Conservation (phyloP, 345 rosid genomes). For the Schrenkiella parvula region DNA sequence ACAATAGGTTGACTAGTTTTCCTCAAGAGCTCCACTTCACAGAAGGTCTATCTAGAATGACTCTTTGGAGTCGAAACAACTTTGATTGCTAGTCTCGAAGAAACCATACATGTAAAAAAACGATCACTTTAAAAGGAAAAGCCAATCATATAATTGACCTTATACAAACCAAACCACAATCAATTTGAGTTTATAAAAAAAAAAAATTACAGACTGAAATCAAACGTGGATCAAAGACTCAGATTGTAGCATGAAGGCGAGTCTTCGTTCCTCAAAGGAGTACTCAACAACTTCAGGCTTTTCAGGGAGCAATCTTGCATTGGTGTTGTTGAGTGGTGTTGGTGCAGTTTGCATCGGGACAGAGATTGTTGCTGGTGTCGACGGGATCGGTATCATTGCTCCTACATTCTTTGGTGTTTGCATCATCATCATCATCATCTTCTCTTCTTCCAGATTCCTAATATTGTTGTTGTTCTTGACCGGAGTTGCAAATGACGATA, state of each 20-base stretch:
- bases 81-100: slow-evolving; percentile 1
- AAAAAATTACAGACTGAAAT: slow-evolving; percentile 1
- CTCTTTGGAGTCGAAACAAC: neutral
- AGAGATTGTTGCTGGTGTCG: slow-evolving; percentile 65
- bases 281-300: slow-evolving; percentile 53
- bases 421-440: slow-evolving; percentile 28
- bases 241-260: slow-evolving; percentile 60
- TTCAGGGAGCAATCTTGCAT: slow-evolving; percentile 21
- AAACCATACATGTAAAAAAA: neutral
- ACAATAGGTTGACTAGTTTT: neutral
- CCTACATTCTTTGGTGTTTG: slow-evolving; percentile 47
- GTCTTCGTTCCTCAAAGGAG: slow-evolving; percentile 88
- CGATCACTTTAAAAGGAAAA: slow-evolving; percentile 26
- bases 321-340: slow-evolving; percentile 29
- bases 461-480: slow-evolving; percentile 33
- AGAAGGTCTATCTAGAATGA: neutral
- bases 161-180: slow-evolving; percentile 16
- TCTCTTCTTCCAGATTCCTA: slow-evolving; percentile 46
- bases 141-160: slow-evolving; percentile 60
- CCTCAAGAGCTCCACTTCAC: neutral
- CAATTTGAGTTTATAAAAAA: slow-evolving; percentile 14
- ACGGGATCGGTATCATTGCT: slow-evolving; percentile 46
- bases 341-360: slow-evolving; percentile 90
- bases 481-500: slow-evolving; percentile 42
- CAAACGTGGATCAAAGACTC: slow-evolving; percentile 49